Evolutionary conservation across 345 rosid species (phyloP).

Genomic region (Gossypium ekmanianum): DNA sequence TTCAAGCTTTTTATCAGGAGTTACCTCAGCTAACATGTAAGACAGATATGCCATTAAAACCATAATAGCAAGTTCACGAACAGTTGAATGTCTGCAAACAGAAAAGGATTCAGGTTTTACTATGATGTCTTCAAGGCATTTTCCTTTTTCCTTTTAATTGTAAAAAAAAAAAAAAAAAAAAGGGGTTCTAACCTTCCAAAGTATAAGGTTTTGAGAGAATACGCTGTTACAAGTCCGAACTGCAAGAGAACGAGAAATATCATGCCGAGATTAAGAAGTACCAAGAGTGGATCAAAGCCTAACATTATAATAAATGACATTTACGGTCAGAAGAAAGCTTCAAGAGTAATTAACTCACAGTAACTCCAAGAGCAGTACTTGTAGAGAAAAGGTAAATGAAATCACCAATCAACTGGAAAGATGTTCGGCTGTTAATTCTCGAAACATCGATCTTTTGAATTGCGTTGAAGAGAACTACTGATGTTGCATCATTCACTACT

Average conservation of each 20-base stretch:
- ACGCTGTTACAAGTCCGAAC: constrained; percentile 75
- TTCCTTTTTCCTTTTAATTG: neutral
- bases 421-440: constrained; percentile 38
- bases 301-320: neutral
- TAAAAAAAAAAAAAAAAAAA: neutral
- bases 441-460: constrained; percentile 68
- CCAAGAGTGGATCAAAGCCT: neutral
- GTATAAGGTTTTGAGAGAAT: constrained; percentile 55
- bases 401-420: constrained; percentile 46
- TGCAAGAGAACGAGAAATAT: constrained; percentile 25
- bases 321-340: neutral
- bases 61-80: constrained; percentile 71
- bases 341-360: constrained; percentile 38
- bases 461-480: constrained; percentile 78
- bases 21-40: constrained; percentile 85
- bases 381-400: constrained; percentile 69
- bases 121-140: neutral
- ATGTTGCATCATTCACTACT: constrained; percentile 91
- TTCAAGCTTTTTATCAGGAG: neutral
- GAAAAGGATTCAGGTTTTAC: constrained; percentile 3
- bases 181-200: constrained; percentile 49
- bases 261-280: constrained; percentile 6
- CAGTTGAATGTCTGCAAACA: constrained; percentile 63
- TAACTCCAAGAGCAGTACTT: constrained; percentile 73
- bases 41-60: constrained; percentile 86